phyloP scores from a whole-genome alignment of 768 basidiomycete genomes.

The Macrolepiota fuliginosa region DNA sequence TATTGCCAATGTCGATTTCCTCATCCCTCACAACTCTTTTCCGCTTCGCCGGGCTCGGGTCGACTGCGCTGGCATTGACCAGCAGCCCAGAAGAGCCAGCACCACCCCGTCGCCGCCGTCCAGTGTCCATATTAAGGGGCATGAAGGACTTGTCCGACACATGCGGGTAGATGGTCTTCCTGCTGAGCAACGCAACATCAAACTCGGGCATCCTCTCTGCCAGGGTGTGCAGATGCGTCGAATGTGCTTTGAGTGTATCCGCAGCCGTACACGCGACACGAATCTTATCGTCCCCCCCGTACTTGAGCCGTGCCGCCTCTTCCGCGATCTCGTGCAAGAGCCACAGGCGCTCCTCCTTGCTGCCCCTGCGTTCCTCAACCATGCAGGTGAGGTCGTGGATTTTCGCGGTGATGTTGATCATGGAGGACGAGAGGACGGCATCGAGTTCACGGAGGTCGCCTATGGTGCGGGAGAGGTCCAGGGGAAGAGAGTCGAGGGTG shows the following conservation, averaged over 20 bases:
- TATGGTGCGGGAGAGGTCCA: slow-evolving; percentile 91
- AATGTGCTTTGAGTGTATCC: slow-evolving; percentile 75
- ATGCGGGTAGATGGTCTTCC: slow-evolving; percentile 74
- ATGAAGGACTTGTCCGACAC: slow-evolving; percentile 67
- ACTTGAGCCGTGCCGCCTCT: slow-evolving; percentile 85
- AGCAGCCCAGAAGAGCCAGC: slow-evolving; percentile 43
- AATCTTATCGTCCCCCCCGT: slow-evolving; percentile 98
- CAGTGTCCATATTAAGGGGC: slow-evolving; percentile 63
- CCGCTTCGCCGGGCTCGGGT: slow-evolving; percentile 64
- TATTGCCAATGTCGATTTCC: slow-evolving; percentile 48
- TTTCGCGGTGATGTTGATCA: slow-evolving; percentile 77
- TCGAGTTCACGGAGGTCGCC: slow-evolving; percentile 98
- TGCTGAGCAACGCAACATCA: slow-evolving; percentile 52
- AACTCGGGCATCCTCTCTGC: slow-evolving; percentile 64
- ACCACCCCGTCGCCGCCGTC: slow-evolving; percentile 56
- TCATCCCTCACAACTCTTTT: slow-evolving; percentile 62
- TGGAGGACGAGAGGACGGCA: slow-evolving; percentile 90
- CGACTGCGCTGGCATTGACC: slow-evolving; percentile 45
- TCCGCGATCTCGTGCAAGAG: slow-evolving; percentile 93
- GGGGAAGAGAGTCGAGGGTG: slow-evolving; percentile 88
- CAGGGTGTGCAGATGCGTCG: slow-evolving; percentile 57
- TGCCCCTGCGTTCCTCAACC: slow-evolving; percentile 61
- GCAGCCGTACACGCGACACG: slow-evolving; percentile 89
- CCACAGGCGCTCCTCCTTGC: slow-evolving; percentile 76
- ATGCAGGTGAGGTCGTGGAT: slow-evolving; percentile 72